Evolutionary conservation across 257 asterid genomes (phyloP).

Genomic region (Forsythia viridissima): DNA sequence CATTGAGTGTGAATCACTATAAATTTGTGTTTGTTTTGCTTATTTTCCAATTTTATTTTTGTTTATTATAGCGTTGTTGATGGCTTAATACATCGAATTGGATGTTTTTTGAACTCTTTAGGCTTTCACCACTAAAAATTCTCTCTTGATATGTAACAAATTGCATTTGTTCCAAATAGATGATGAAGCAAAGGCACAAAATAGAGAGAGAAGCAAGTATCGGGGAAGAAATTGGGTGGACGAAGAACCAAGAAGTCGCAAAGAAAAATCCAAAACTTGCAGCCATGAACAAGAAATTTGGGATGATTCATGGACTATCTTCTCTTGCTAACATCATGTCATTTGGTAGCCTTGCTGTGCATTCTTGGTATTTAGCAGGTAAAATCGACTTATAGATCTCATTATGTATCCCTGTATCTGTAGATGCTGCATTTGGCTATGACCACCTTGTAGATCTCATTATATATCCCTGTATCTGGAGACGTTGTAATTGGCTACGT

Average conservation of each 20-base stretch:
- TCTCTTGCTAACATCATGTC: conserved; percentile 90
- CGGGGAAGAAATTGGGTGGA: conserved; percentile 97
- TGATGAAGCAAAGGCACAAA: conserved; percentile 98
- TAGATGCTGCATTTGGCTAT: conserved; percentile 7
- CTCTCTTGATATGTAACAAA: background rate
- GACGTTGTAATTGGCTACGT: conserved; percentile 9
- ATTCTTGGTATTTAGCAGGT: conserved; percentile 95
- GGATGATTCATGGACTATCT: conserved; percentile 96
- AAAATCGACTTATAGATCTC: conserved; percentile 59
- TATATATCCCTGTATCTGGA: conserved; percentile 11
- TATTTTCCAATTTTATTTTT: background rate
- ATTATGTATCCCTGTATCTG: conserved; percentile 10
- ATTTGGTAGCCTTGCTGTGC: conserved; percentile 96
- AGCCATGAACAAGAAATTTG: conserved; percentile 97
- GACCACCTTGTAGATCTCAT: conserved; percentile 45
- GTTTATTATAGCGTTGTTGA: background rate
- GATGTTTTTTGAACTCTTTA: background rate
- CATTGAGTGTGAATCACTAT: background rate
- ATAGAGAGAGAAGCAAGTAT: conserved; percentile 83
- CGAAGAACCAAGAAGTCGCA: conserved; percentile 84
- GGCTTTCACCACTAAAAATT: background rate
- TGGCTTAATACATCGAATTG: background rate
- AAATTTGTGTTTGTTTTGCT: background rate
- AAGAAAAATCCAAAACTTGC: conserved; percentile 88
- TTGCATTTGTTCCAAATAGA: conserved; percentile 45